Evolutionary conservation across 805 yeast species (phyloP).

Genomic region (Ogataea polymorpha): DNA sequence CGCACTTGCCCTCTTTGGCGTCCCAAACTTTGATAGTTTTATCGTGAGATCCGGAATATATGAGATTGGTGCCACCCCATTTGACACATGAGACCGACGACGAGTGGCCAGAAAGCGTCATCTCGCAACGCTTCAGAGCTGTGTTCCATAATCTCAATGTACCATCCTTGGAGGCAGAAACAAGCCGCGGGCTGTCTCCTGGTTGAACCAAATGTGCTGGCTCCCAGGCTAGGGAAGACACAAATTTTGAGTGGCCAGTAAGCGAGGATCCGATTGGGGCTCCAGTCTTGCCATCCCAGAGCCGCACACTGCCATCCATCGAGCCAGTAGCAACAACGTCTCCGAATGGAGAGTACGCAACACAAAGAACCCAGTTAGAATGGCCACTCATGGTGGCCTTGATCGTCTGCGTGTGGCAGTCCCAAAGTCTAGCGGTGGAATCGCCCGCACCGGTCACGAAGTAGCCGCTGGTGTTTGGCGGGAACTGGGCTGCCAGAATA

Average conservation of each 20-base stretch:
- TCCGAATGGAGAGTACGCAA: conserved; percentile 90
- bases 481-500: conserved; percentile 86
- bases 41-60: conserved; percentile 92
- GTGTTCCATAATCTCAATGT: conserved; percentile 90
- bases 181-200: conserved; percentile 68
- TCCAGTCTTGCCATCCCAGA: conserved; percentile 84
- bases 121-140: conserved; percentile 57
- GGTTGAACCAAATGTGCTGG: conserved; percentile 77
- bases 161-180: conserved; percentile 88
- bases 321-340: conserved; percentile 90
- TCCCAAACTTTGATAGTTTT: conserved; percentile 94
- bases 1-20: conserved; percentile 68
- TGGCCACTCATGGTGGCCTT: conserved; percentile 79
- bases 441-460: conserved; percentile 98
- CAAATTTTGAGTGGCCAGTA: conserved; percentile 84
- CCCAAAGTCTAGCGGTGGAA: conserved; percentile 94
- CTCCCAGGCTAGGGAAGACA: conserved; percentile 89
- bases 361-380: conserved; percentile 90
- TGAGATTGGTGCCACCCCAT: conserved; percentile 88
- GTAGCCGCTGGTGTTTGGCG: conserved; percentile 80
- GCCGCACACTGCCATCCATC: conserved; percentile 84
- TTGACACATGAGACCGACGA: conserved; percentile 91
- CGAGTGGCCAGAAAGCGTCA: conserved; percentile 83
- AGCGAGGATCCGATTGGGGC: conserved; percentile 69
- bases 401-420: conserved; percentile 92